phyloP scores from a whole-genome alignment of 1,284 basidiomycete species.

The Uromyces viciae-fabae region DNA sequence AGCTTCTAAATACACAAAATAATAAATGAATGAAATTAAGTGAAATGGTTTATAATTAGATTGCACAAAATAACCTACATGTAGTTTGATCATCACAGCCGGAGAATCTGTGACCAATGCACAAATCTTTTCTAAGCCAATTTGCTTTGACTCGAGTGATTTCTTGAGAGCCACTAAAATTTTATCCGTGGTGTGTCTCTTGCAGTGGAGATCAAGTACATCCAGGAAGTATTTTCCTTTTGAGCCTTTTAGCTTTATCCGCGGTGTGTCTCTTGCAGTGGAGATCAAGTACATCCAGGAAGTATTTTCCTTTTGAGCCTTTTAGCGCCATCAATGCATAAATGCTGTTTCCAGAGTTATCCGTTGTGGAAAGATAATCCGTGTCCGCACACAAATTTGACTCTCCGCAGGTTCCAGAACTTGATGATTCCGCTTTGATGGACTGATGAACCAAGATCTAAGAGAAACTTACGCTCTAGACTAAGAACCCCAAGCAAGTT shows the following conservation, averaged over 20 bases:
- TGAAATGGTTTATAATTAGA: neutral
- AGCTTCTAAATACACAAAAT: slow-evolving; percentile 5
- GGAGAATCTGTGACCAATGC: slow-evolving; percentile 17
- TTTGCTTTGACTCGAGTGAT: neutral
- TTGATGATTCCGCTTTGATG: no score
- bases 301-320: neutral
- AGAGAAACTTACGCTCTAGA: no score
- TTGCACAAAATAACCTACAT: neutral
- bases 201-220: neutral
- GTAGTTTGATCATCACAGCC: slow-evolving; percentile 1
- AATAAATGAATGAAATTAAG: neutral
- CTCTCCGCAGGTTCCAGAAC: no score
- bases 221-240: slow-evolving; percentile 2
- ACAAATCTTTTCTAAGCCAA: neutral
- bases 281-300: slow-evolving; percentile 16
- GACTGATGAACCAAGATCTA: no score
- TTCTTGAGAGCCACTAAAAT: neutral
- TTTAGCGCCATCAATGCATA: neutral
- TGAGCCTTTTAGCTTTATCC: neutral
- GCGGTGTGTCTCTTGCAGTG: neutral
- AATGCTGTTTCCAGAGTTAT: slow-evolving; percentile 2
- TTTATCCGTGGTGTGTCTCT: neutral
- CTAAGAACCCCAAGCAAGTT: no score
- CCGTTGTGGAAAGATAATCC: no score
- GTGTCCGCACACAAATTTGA: no score